These are phyloP conservation scores for Posidonia australis DNA, from an alignment of 106 monocot species.

Conservation along the genomic window DNA sequence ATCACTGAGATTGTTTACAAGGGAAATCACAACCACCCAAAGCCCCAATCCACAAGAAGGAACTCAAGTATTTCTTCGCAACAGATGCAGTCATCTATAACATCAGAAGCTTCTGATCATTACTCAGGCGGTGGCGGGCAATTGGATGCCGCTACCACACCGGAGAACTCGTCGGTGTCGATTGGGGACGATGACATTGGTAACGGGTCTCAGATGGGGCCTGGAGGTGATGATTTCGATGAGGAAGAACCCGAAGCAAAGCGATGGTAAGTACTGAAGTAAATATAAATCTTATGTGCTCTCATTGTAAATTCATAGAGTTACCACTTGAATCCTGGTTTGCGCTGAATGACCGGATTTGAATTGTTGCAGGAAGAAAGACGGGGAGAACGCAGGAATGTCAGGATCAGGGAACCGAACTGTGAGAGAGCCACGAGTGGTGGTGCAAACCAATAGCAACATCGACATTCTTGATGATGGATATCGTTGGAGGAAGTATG, in stretches of 20 bases:
- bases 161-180: slow-evolving; percentile 43
- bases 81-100: neutral
- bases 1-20: slow-evolving; percentile 25
- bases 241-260: slow-evolving; percentile 45
- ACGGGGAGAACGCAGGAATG: slow-evolving; percentile 1
- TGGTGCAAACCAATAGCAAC: slow-evolving; percentile 89
- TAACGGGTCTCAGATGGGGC: slow-evolving; percentile 17
- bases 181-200: slow-evolving; percentile 37
- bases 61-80: slow-evolving; percentile 1
- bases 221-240: slow-evolving; percentile 14
- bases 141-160: slow-evolving; percentile 21
- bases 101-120: slow-evolving; percentile 10
- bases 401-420: neutral
- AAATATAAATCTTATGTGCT: neutral
- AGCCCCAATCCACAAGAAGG: slow-evolving; percentile 13
- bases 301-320: too few species aligned
- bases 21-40: slow-evolving; percentile 18
- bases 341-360: neutral
- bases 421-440: slow-evolving; percentile 55
- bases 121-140: slow-evolving; percentile 3
- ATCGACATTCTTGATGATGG: slow-evolving; percentile 98
- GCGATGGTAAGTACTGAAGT: slow-evolving; percentile 26
- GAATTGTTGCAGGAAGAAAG: slow-evolving; percentile 12
- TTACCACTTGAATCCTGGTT: too few species aligned
- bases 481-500: slow-evolving; percentile 97